Percentiles rank a stretch among this genome's conserved stretches.
These are phyloP conservation scores for Lactarius sp. DNA, from an alignment of 768 basidiomycete genomes.

Conservation along the genomic window DNA sequence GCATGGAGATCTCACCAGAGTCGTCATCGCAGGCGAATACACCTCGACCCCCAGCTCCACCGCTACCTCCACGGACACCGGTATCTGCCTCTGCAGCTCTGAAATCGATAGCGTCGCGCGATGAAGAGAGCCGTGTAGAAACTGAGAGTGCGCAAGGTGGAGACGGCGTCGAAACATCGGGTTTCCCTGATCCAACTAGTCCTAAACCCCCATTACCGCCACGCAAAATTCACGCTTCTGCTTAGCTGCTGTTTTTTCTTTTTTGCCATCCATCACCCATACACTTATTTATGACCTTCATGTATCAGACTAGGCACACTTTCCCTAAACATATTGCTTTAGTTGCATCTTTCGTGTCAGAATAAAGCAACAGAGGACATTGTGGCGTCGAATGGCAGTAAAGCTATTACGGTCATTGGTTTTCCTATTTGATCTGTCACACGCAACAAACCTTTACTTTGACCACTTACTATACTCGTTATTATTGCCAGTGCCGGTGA, in stretches of 20 bases:
- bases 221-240: conserved; percentile 22
- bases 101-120: conserved; percentile 47
- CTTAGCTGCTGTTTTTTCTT: conserved; percentile 1
- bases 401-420: neutral
- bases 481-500: neutral
- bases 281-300: conserved; percentile 13
- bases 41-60: conserved; percentile 34
- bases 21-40: conserved; percentile 9
- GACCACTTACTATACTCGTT: neutral
- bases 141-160: conserved; percentile 1
- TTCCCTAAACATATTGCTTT: neutral
- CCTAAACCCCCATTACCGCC: conserved; percentile 29
- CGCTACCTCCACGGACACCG: conserved; percentile 45
- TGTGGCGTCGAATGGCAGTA: too few species aligned
- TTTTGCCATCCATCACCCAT: neutral
- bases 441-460: conserved; percentile 1
- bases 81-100: conserved; percentile 50
- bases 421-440: conserved; percentile 14
- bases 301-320: conserved; percentile 15
- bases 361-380: neutral
- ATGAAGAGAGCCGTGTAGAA: conserved; percentile 28
- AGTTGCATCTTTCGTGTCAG: neutral
- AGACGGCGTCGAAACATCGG: conserved; percentile 1
- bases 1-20: conserved; percentile 2
- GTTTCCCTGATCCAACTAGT: conserved; percentile 4